A percentile compares a stretch with the other conserved stretches of the same genome.
phyloP scores from a whole-genome alignment of 2,329 filamentous ascomycete genomes.

The Rhinocladiella mackenziei region DNA sequence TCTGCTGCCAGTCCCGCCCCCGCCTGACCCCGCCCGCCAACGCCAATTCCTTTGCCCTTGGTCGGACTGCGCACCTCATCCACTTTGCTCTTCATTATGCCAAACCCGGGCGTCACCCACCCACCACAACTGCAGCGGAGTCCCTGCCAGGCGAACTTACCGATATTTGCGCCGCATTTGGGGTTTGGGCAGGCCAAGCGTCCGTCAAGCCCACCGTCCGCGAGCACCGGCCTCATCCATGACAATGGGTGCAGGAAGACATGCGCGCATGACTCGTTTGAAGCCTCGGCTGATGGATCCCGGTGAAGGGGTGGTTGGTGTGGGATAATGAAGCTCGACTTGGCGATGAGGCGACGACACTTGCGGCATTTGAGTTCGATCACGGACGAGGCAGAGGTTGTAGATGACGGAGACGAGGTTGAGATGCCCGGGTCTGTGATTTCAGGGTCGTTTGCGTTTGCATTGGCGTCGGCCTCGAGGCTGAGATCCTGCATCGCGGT shows the following conservation, averaged over 20 bases:
- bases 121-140: conserved; percentile 85
- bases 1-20: no score
- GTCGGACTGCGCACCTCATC: conserved; percentile 72
- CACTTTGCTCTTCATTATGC: conserved; percentile 73
- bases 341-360: conserved; percentile 69
- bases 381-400: conserved; percentile 8
- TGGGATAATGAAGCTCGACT: conserved; percentile 58
- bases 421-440: conserved; percentile 27
- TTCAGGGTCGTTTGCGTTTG: conserved; percentile 16
- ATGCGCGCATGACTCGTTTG: conserved; percentile 61
- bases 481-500: conserved; percentile 3
- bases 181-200: conserved; percentile 75
- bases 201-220: conserved; percentile 71
- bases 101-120: conserved; percentile 90
- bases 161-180: conserved; percentile 77
- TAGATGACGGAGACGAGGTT: conserved; percentile 7
- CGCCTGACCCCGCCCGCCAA: not conserved
- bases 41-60: no score
- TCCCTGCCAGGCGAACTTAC: conserved; percentile 94
- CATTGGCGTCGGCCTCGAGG: not conserved
- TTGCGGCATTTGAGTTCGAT: conserved; percentile 82
- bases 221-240: conserved; percentile 87
- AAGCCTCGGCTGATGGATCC: conserved; percentile 11
- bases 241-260: conserved; percentile 87
- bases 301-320: conserved; percentile 23